These are phyloP conservation scores for Chlorella variabilis DNA, from an alignment of 163 green algal genomes.

Conservation along the genomic window DNA sequence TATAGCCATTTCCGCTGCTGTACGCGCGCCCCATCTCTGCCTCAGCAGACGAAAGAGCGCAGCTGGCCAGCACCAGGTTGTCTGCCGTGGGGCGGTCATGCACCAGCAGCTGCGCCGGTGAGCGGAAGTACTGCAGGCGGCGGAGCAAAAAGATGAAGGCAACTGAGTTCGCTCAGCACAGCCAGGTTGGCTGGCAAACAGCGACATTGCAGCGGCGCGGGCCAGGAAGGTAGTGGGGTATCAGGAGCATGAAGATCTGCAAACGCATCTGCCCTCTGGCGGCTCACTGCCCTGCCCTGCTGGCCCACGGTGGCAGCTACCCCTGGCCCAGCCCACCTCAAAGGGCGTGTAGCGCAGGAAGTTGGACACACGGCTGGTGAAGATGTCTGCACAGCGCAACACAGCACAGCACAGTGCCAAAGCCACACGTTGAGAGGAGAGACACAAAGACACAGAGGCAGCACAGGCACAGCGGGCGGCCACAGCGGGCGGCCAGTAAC, in stretches of 20 bases:
- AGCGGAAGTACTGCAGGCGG: conserved; percentile 58
- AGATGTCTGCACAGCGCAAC: conserved; percentile 87
- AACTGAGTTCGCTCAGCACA: not conserved
- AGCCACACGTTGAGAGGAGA: not conserved
- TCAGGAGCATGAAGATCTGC: too few species aligned
- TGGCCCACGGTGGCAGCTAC: too few species aligned
- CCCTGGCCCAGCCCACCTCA: conserved; percentile 47
- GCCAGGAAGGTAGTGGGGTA: too few species aligned
- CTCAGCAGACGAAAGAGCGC: not conserved
- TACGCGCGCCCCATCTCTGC: not conserved
- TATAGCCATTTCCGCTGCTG: not conserved
- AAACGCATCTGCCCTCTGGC: too few species aligned
- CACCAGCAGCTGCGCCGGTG: conserved; percentile 73
- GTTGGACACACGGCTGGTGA: conserved; percentile 92
- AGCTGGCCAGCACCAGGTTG: conserved; percentile 26
- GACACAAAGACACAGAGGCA: not conserved
- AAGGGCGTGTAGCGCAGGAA: conserved; percentile 94
- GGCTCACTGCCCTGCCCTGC: too few species aligned
- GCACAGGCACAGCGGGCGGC: not conserved
- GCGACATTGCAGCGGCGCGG: not conserved
- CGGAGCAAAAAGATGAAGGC: not conserved
- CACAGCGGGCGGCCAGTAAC: too few species aligned
- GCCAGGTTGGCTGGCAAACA: too few species aligned
- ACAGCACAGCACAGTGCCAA: not conserved
- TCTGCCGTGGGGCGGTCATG: conserved; percentile 69